Percentiles rank a stretch among this genome's conserved stretches.
Evolutionary conservation across 2,329 filamentous ascomycete species (phyloP).

Genomic region (Epichloe aotearoae): DNA sequence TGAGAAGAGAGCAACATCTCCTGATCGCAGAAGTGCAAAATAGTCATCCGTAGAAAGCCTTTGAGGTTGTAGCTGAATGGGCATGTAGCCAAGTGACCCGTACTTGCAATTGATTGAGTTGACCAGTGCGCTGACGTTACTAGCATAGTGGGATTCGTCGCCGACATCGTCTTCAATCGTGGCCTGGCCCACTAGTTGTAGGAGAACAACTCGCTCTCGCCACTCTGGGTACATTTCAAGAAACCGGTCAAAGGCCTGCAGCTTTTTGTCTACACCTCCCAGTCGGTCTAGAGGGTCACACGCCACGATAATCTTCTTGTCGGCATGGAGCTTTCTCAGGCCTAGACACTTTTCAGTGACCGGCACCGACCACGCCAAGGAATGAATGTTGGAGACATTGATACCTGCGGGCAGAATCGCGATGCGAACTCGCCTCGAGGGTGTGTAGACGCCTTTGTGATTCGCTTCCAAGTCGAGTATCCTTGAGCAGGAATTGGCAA

Average conservation of each 20-base stretch:
- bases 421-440: slow-evolving; percentile 30
- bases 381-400: slow-evolving; percentile 63
- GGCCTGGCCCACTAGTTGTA: slow-evolving; percentile 79
- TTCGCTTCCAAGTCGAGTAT: slow-evolving; percentile 78
- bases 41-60: slow-evolving; percentile 83
- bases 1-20: slow-evolving; percentile 84
- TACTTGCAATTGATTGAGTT: slow-evolving; percentile 82
- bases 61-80: slow-evolving; percentile 89
- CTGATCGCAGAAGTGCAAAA: slow-evolving; percentile 75
- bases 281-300: slow-evolving; percentile 86
- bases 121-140: slow-evolving; percentile 77
- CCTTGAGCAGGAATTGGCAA: slow-evolving; percentile 81
- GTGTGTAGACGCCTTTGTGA: slow-evolving; percentile 68
- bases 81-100: slow-evolving; percentile 75
- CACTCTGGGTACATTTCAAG: slow-evolving; percentile 80
- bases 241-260: slow-evolving; percentile 86
- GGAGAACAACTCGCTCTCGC: slow-evolving; percentile 78
- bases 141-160: slow-evolving; percentile 64
- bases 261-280: slow-evolving; percentile 80
- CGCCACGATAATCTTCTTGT: slow-evolving; percentile 86
- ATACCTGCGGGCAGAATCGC: slow-evolving; percentile 41
- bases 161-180: slow-evolving; percentile 68
- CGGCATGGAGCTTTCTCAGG: slow-evolving; percentile 62
- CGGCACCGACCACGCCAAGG: slow-evolving; percentile 55
- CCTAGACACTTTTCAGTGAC: slow-evolving; percentile 59